These are phyloP conservation scores for Crataegus laevigata DNA, from an alignment of 306 rosid species.

Conservation along the genomic window DNA sequence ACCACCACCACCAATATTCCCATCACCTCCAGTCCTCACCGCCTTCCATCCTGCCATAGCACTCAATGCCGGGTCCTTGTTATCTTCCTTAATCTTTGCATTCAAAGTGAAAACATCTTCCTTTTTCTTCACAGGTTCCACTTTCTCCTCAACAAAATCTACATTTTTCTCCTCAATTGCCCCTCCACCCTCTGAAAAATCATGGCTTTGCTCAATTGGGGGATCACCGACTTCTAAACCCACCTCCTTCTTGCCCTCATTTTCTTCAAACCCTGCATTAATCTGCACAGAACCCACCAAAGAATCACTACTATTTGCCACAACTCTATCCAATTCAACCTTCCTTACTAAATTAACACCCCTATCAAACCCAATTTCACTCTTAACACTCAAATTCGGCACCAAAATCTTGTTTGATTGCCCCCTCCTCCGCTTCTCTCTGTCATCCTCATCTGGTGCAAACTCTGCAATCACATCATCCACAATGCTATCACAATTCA, in stretches of 20 bases:
- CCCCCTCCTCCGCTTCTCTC: constrained; percentile 50
- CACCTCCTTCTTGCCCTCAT: constrained; percentile 10
- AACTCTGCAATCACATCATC: constrained; percentile 84
- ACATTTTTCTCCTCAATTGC: constrained; percentile 28
- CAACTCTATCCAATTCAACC: constrained; percentile 2
- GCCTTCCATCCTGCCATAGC: constrained; percentile 82
- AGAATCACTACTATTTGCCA: constrained; percentile 14
- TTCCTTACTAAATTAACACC: constrained; percentile 13
- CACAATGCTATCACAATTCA: constrained; percentile 52
- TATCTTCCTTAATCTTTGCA: constrained; percentile 56
- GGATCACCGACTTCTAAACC: constrained; percentile 17
- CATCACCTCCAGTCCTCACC: constrained; percentile 37
- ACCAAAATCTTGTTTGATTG: constrained; percentile 15
- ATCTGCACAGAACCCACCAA: constrained; percentile 22
- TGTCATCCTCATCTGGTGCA: constrained; percentile 77
- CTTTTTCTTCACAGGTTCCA: constrained; percentile 28
- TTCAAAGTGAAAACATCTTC: constrained; percentile 51
- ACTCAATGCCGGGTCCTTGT: constrained; percentile 44
- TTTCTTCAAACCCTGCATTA: constrained; percentile 10
- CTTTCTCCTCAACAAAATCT: constrained; percentile 31
- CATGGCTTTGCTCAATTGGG: constrained; percentile 7
- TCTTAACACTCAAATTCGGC: constrained; percentile 7
- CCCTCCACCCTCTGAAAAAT: constrained; percentile 13
- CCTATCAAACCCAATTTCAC: constrained; percentile 15
- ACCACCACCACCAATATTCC: neutral